Percentiles rank a stretch among this genome's conserved stretches.
Conservation (phyloP, 2,329 filamentous ascomycete species). For the Paracorniculantispora psalliotae region DNA sequence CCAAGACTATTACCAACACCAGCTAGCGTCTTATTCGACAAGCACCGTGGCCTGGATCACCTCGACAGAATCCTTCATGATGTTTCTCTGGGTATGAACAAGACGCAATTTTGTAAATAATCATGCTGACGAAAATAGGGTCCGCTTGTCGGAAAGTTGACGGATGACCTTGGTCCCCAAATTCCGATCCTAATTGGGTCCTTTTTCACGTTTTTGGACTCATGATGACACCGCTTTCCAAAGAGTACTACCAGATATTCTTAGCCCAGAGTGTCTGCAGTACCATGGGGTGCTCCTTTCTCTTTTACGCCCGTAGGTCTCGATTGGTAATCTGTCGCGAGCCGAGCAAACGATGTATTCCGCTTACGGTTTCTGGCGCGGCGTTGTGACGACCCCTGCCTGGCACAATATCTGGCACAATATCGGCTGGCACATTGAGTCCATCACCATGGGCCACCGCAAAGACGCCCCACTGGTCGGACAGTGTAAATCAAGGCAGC, state of each 20-base stretch:
- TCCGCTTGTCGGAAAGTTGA: conserved; percentile 37
- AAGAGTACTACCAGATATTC: conserved; percentile 12
- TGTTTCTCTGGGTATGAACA: not conserved
- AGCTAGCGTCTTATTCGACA: not conserved
- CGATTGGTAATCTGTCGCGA: too few species aligned
- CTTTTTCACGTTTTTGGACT: conserved; percentile 4
- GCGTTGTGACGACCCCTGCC: too few species aligned
- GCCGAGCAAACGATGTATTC: too few species aligned
- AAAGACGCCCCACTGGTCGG: too few species aligned
- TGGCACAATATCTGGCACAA: too few species aligned
- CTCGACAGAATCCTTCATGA: conserved; percentile 2
- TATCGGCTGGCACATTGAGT: too few species aligned
- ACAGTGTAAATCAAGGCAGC: too few species aligned
- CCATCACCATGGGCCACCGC: too few species aligned
- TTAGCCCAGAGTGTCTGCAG: conserved; percentile 11
- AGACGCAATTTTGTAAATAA: too few species aligned
- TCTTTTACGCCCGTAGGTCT: not conserved
- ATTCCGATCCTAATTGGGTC: conserved; percentile 13
- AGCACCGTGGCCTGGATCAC: conserved; percentile 4
- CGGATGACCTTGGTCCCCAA: conserved; percentile 27
- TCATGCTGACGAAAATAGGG: conserved; percentile 15
- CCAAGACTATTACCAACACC: not conserved
- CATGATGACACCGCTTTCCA: too few species aligned
- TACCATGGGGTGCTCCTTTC: conserved; percentile 7
- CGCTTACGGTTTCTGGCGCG: too few species aligned